phyloP scores from a whole-genome alignment of 2,329 filamentous ascomycete genomes.

The Orbilia quercus region DNA sequence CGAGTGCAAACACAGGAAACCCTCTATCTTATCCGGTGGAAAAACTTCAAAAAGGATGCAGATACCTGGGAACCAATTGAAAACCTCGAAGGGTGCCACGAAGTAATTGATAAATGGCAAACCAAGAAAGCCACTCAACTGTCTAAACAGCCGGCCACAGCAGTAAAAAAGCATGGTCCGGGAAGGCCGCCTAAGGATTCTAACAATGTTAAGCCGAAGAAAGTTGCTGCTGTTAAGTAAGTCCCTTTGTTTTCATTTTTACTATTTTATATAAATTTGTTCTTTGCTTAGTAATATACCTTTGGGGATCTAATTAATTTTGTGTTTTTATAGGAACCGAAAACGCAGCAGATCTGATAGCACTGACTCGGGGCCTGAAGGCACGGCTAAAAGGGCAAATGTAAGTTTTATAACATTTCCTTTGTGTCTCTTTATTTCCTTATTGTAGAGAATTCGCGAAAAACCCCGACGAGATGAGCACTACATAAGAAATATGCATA shows the following conservation, averaged over 20 bases:
- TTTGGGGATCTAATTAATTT: not conserved
- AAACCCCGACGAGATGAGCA: no score
- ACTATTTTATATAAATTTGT: conserved; percentile 4
- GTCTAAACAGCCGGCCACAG: not conserved
- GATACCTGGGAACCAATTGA: conserved; percentile 57
- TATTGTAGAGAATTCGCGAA: no score
- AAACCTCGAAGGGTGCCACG: conserved; percentile 52
- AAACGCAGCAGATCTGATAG: conserved; percentile 45
- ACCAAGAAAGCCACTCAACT: conserved; percentile 17
- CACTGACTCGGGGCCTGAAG: conserved; percentile 29
- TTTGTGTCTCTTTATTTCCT: no score
- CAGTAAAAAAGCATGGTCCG: conserved; percentile 20
- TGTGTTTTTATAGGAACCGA: conserved; percentile 2
- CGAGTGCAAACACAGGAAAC: conserved; percentile 17
- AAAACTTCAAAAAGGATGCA: conserved; percentile 40
- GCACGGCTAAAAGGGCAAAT: conserved; percentile 20
- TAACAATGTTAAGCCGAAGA: not conserved
- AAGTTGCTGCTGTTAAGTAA: not conserved
- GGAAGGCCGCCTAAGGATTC: conserved; percentile 19
- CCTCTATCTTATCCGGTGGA: conserved; percentile 56
- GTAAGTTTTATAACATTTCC: conserved; percentile 20
- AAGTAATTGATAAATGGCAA: conserved; percentile 44
- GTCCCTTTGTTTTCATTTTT: not conserved
- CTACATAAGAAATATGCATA: no score
- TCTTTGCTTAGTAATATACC: not conserved